These are phyloP conservation scores for Fremontodendron californicum DNA, from an alignment of 345 rosid genomes.

Conservation along the genomic window DNA sequence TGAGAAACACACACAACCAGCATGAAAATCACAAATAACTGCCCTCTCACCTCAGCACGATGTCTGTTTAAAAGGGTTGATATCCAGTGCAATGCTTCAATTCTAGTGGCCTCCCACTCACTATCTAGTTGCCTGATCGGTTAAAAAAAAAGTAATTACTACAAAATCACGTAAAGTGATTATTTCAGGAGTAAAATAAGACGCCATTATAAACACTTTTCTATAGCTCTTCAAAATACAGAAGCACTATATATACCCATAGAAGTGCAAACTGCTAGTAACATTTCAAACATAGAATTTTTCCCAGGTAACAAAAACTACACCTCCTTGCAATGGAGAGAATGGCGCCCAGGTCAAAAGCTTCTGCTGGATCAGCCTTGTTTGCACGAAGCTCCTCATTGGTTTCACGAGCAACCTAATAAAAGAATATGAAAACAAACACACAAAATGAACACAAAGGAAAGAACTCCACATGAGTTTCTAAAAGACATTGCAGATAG, in stretches of 20 bases:
- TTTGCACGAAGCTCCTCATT: constrained; percentile 95
- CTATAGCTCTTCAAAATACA: constrained; percentile 17
- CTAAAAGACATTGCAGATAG: constrained; percentile 7
- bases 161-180: constrained; percentile 16
- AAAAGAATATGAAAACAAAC: constrained; percentile 8
- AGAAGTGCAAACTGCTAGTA: constrained; percentile 12
- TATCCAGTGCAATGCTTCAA: constrained; percentile 97
- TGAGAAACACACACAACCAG: constrained; percentile 1
- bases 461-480: constrained; percentile 3
- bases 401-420: constrained; percentile 96
- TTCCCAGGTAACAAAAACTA: constrained; percentile 23
- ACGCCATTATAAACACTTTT: constrained; percentile 5
- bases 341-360: constrained; percentile 80
- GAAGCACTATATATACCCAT: constrained; percentile 8
- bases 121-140: constrained; percentile 58
- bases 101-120: constrained; percentile 86
- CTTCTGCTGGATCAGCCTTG: constrained; percentile 79
- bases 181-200: background rate
- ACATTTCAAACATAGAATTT: constrained; percentile 19
- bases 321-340: constrained; percentile 90
- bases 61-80: constrained; percentile 80
- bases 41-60: constrained; percentile 72
- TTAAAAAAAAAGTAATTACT: constrained; percentile 22
- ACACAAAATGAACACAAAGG: background rate
- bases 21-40: constrained; percentile 3